Base-by-base conservation (phyloP, 2,329 filamentous ascomycete species). In the Orbilia quercus region DNA sequence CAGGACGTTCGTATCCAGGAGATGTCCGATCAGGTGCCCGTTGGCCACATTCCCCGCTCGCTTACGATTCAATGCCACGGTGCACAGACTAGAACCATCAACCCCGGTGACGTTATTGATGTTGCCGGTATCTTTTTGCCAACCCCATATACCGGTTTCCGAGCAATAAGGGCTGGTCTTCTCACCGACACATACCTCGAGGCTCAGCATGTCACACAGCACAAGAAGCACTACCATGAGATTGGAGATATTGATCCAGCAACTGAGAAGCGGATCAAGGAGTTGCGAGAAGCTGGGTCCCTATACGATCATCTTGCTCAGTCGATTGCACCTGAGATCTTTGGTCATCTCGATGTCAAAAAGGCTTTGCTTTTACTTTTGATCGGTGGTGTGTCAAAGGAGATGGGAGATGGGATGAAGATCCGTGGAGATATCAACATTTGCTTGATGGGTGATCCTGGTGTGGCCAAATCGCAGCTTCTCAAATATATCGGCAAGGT, bases 371-470 rank as follows among this genome's bases (percentile, higher is more conserved):
- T 99, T n/a, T 85, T 99, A 3, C 88, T 98, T 28, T 87, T 99
- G 34, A 96, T 99, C 76, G 95, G 95, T 74, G 95, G 95, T 83
- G 94, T 97, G 0, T 95, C 89, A 2, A 99, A 99, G 82, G 90
- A 95, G 79, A 96, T 98, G 86, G 92, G 92, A 58, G 95, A 99
- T 79, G 95, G 95, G 73, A 98, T 99, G 95, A 90, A 92, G 79
- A 99, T 99, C 80, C 92, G 95, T 85, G 95, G 95, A 78, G 95
- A 99, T 79, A 96, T 99, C 84, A 99, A 99, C 82, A 90, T 99
- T 75, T 98, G 95, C 81, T 83, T 99, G 79, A 99, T 99, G 95
- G 95, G 95, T 85, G 95, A 99, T 79, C 95, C 95, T 80, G 95
- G 95, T 91, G 95, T 99, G 80, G 95, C 95, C 83, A 99, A 99